Evolutionary conservation across 345 rosid genomes (phyloP), one percentile per base, ranked within the genome.

Genomic region (Melaleuca quinquenervia): DNA sequence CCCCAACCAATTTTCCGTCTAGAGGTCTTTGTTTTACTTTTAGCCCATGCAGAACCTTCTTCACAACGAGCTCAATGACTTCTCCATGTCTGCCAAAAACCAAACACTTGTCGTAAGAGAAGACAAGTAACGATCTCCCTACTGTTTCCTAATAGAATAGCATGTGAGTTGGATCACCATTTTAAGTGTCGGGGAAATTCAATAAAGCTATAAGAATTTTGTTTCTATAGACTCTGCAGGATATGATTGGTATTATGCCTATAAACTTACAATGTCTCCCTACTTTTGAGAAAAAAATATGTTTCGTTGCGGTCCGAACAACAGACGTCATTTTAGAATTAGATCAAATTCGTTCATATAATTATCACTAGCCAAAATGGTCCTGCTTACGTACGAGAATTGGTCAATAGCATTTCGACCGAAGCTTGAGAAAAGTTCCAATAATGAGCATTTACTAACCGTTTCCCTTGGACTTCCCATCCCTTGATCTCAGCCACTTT

Each of bases 31-130:
- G 76, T 29, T 15, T 64, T 64, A 64, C 44, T 29, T 29, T 15
- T 20, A 64, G 76, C 44, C 29, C 15, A 64, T 0, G 0, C 11
- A 29, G 0, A 1, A 64, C 22, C 76, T 64, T 44, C 29, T 3
- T 7, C 6, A 15, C 1, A 0, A 64, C 8, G 44, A 64, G 76
- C 4, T 64, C 76, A 29, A 64, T 64, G 20, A 29, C 41, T 62
- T 15, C 44, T 0, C 44, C 22, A 0, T 29, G 10, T 64, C 11
- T 15, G 11, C 11, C 76, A 64, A 6, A 64, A 62, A 64, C 18
- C 22, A 64, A 7, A 64, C 44, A 29, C 1, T 1, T 8, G 8
- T 32, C 16, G 12, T 16, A 4, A 3, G 16, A 14, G 0, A 3
- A 32, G 3, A 64, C 2, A 64, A 16, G 16, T 64, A 9, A 2